Evolutionary conservation across 805 yeast species (phyloP), one percentile per base, ranked within the genome.

Genomic region (Scheffersomyces lignosus): DNA sequence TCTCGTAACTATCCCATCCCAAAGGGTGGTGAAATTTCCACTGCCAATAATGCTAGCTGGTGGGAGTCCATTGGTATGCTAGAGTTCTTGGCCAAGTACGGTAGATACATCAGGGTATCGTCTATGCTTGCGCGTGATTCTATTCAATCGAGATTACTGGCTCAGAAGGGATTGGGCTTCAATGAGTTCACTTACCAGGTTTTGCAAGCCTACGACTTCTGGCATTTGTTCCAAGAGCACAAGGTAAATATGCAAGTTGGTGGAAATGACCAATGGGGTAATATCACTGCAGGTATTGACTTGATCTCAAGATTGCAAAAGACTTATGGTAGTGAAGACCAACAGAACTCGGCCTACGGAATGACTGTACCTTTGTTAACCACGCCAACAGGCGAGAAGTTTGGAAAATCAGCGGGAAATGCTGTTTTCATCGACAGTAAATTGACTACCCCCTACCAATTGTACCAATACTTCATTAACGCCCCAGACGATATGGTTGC

Each of bases 211-310:
- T 93, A 78, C 58, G 99, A 93, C 56, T 93, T 88, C 55, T 88
- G 83, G 73, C 88, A 90, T 54, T 64, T 93, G 40, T 80, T 78
- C 65, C 73, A 72, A 26, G 57, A 75, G 12, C 62, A 77, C 25
- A 60, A 68, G 3, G 90, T 90, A 29, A 70, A 72, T 29, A 62
- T 89, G 10, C 98, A 93, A 64, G 81, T 86, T 24, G 99, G 99
- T 16, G 99, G 99, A 4, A 89, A 86, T 55, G 99, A 93, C 58
- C 99, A 93, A 62, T 93, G 96, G 89, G 99, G 99, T 1, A 93
- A 93, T 52, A 93, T 93, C 41, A 87, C 95, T 2, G 97, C 98
- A 0, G 99, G 99, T 0, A 77, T 87, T 27, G 99, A 93, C 52
- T 70, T 93, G 40, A 88, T 90, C 27, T 70, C 83, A 1, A 67